Evolutionary conservation across 495 filamentous ascomycete genomes (phyloP), one percentile per base, ranked within the genome.

Genomic region (Podospora didyma): DNA sequence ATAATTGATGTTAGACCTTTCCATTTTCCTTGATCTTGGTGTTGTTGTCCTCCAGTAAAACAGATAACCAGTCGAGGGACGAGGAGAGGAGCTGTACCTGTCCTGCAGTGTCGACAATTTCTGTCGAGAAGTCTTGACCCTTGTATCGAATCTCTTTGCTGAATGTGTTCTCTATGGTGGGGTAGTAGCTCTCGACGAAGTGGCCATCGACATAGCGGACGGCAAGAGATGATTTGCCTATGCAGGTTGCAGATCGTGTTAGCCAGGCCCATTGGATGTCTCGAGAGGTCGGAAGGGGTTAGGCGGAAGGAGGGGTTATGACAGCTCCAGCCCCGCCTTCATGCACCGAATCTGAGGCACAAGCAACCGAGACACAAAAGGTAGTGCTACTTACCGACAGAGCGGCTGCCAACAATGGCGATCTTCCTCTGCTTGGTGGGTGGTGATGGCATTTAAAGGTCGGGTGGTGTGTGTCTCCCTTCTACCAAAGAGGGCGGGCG

Each of bases 141-240:
- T 92, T 92, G 72, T 87, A 86, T 58, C 88, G 89, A 68, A 99
- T 97, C 61, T 90, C 86, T 65, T 94, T 93, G 73, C 89, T 93
- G 71, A 97, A 97, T 12, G 92, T 97, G 71, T 97, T 99, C 76
- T 97, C 94, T 64, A 99, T 97, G 22, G 94, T 99, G 21, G 94
- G 94, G 75, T 97, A 99, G 73, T 99, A 99, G 71, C 88, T 92
- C 71, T 97, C 95, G 64, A 97, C 93, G 63, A 99, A 99, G 74
- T 96, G 92, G 65, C 90, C 90, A 70, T 97, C 94, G 67, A 97
- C 93, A 70, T 94, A 97, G 69, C 92, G 95, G 21, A 97, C 95
- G 6, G 95, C 96, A 56, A 99, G 86, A 41, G 94, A 97, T 16
- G 90, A 96, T 81, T 99, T 99, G 69, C 94, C 94, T 98, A 63